A percentile compares a stretch with the other conserved stretches of the same genome.
These are phyloP conservation scores for Cornus florida DNA, from an alignment of 148 eudicot genomes.

Conservation along the genomic window DNA sequence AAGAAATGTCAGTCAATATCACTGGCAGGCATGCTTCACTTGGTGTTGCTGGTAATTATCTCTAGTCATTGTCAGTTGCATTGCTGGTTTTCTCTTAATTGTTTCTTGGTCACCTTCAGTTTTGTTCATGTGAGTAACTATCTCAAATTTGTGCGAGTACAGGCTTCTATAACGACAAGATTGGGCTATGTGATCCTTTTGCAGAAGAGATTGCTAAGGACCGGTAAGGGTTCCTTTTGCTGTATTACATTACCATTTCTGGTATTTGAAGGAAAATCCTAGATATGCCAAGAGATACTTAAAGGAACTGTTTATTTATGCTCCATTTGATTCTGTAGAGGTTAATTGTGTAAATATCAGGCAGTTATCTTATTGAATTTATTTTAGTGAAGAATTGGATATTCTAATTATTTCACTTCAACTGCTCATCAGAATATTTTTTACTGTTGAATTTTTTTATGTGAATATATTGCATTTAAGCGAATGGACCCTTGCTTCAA, in stretches of 20 bases:
- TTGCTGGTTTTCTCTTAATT: constrained; percentile 3
- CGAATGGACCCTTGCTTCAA: too few species aligned
- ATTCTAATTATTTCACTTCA: neutral
- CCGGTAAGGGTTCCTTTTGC: constrained; percentile 28
- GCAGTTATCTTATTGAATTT: too few species aligned
- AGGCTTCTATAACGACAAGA: constrained; percentile 45
- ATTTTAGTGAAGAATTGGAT: too few species aligned
- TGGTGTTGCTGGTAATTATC: constrained; percentile 51
- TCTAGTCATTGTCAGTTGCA: neutral
- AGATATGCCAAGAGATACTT: neutral
- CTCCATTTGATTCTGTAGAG: neutral
- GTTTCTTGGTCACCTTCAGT: constrained; percentile 1
- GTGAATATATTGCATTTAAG: too few species aligned
- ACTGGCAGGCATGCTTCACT: constrained; percentile 47
- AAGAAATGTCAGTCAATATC: constrained; percentile 40
- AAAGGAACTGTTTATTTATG: neutral
- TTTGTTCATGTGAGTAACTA: constrained; percentile 10
- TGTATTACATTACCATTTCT: neutral
- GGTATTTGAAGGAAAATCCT: neutral
- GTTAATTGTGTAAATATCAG: too few species aligned
- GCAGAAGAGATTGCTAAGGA: constrained; percentile 44
- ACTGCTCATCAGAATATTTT: neutral
- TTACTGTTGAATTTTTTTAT: too few species aligned
- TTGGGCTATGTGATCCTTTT: constrained; percentile 39
- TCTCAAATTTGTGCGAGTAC: constrained; percentile 30